Percentiles rank a stretch among this genome's conserved stretches.
phyloP scores from a whole-genome alignment of 176 grass and related monocot genomes.

The Raddia distichophylla region DNA sequence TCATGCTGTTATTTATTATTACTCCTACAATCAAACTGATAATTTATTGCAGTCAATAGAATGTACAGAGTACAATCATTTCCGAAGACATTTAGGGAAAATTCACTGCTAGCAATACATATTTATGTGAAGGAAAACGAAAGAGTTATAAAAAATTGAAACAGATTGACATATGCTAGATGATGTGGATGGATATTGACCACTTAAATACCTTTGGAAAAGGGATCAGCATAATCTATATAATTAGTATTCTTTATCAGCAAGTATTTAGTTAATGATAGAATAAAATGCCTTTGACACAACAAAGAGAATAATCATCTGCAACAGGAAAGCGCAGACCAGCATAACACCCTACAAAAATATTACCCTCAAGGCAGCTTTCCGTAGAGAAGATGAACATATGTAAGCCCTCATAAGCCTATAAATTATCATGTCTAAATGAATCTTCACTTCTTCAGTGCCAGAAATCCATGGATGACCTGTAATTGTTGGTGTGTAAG shows the following conservation, averaged over 20 bases:
- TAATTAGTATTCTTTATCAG: neutral
- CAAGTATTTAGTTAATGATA: no score
- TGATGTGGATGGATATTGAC: neutral
- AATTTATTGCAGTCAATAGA: constrained; percentile 10
- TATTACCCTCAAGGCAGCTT: constrained; percentile 72
- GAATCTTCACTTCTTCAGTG: constrained; percentile 53
- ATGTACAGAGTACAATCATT: neutral
- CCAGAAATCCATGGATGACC: constrained; percentile 73
- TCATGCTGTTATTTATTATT: constrained; percentile 11
- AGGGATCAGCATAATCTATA: constrained; percentile 1
- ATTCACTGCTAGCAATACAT: neutral
- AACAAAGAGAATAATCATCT: neutral
- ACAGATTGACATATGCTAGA: neutral
- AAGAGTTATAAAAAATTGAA: neutral
- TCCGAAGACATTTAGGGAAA: neutral
- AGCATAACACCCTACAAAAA: constrained; percentile 25
- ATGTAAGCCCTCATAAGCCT: constrained; percentile 73
- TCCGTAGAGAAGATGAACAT: constrained; percentile 66
- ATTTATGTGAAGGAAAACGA: neutral
- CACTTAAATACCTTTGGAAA: neutral
- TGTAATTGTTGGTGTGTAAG: constrained; percentile 30
- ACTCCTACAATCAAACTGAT: neutral
- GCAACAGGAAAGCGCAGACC: constrained; percentile 3
- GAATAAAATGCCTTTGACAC: neutral
- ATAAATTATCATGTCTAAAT: constrained; percentile 70